Conservation (phyloP, 257 asterid genomes). For the Petrea volubilis region DNA sequence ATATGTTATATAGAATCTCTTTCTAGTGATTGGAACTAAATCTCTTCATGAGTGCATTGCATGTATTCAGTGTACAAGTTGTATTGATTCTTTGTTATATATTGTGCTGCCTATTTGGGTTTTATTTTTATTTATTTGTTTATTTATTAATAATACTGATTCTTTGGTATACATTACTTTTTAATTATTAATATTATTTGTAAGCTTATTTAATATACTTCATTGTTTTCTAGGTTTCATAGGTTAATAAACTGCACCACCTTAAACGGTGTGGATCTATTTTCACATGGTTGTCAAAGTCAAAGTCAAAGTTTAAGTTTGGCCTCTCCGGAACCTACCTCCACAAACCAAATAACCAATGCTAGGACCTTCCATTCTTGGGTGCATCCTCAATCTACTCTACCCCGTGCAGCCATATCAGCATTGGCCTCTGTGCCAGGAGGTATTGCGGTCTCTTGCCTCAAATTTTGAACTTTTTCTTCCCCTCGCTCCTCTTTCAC, state of each 20-base stretch:
- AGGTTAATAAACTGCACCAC: slow-evolving; percentile 57
- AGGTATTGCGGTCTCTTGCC: slow-evolving; percentile 51
- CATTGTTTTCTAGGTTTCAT: slow-evolving; percentile 70
- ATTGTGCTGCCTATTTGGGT: no score
- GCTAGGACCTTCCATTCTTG: slow-evolving; percentile 57
- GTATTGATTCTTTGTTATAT: no score
- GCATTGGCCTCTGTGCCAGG: slow-evolving; percentile 62
- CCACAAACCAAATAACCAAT: slow-evolving; percentile 28
- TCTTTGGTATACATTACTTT: neutral
- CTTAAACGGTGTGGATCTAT: slow-evolving; percentile 38
- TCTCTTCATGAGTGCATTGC: slow-evolving; percentile 1
- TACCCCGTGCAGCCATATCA: slow-evolving; percentile 75
- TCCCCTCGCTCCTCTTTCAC: neutral
- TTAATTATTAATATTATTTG: neutral
- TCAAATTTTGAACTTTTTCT: slow-evolving; percentile 16
- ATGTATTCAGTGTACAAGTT: neutral
- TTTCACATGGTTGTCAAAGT: slow-evolving; percentile 29
- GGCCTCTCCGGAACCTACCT: slow-evolving; percentile 37
- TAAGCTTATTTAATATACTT: slow-evolving; percentile 22
- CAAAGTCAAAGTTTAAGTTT: slow-evolving; percentile 30
- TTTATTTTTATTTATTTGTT: no score
- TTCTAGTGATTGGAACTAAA: neutral
- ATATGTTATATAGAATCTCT: neutral
- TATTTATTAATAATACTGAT: neutral
- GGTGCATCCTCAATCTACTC: slow-evolving; percentile 88